Evolutionary conservation across 495 filamentous ascomycete species (phyloP).

Genomic region (Hypoxylon fragiforme): DNA sequence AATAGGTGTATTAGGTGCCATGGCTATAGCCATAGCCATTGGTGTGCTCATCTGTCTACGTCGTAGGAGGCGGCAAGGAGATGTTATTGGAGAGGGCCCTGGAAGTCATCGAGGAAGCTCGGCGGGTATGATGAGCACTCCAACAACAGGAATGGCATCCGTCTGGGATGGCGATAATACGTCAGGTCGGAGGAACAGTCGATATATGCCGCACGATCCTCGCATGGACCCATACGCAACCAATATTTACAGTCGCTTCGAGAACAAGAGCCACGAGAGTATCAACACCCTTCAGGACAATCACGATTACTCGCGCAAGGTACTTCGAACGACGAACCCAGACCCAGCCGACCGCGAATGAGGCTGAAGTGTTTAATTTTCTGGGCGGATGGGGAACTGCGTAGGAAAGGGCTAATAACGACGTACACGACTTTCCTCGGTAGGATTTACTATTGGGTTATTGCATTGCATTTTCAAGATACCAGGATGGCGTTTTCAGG

Average conservation of each 20-base stretch:
- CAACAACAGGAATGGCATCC: conserved; percentile 39
- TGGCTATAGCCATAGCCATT: conserved; percentile 31
- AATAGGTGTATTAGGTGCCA: conserved; percentile 43
- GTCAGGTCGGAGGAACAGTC: conserved; percentile 48
- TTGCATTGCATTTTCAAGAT: conserved; percentile 48
- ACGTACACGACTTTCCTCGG: conserved; percentile 35
- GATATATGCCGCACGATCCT: conserved; percentile 58
- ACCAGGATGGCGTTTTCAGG: conserved; percentile 46
- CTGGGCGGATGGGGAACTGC: conserved; percentile 8
- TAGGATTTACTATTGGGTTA: conserved; percentile 31
- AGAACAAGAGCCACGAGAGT: conserved; percentile 57
- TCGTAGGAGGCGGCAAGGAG: conserved; percentile 35
- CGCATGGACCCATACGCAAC: conserved; percentile 55
- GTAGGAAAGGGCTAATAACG: conserved; percentile 24
- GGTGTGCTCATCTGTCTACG: conserved; percentile 42
- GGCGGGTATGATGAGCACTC: conserved; percentile 42
- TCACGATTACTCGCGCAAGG: conserved; percentile 58
- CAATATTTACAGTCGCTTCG: conserved; percentile 50
- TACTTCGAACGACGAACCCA: conserved; percentile 58
- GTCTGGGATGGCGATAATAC: conserved; percentile 44
- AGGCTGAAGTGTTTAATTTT: neutral
- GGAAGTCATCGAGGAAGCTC: conserved; percentile 45
- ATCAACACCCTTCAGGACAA: conserved; percentile 59
- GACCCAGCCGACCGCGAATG: conserved; percentile 45
- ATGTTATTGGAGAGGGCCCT: conserved; percentile 25